Evolutionary conservation across 257 asterid species (phyloP).

Genomic region (Eucommia ulmoides): DNA sequence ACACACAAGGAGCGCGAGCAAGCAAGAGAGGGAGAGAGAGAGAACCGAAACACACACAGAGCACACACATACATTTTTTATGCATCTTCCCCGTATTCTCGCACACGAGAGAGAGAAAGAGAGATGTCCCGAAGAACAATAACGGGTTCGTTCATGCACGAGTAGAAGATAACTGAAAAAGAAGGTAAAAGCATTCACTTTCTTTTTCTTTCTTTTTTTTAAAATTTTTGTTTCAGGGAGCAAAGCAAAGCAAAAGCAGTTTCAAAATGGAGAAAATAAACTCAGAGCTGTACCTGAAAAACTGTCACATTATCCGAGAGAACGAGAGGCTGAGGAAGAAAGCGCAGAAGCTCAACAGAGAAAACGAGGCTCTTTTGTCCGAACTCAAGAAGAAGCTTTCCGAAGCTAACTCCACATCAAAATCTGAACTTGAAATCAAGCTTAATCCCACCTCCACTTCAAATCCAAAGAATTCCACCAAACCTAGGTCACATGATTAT

Average conservation of each 20-base stretch:
- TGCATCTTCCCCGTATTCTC: too few species aligned
- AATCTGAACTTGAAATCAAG: slow-evolving; percentile 8
- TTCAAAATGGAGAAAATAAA: slow-evolving; percentile 43
- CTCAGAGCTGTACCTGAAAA: slow-evolving; percentile 36
- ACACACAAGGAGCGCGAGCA: too few species aligned
- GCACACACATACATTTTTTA: too few species aligned
- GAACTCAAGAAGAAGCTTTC: slow-evolving; percentile 28
- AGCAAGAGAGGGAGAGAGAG: too few species aligned
- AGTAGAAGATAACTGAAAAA: neutral
- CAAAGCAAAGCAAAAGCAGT: slow-evolving; percentile 1
- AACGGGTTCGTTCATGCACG: neutral
- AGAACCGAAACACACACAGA: too few species aligned
- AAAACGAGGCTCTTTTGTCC: slow-evolving; percentile 34
- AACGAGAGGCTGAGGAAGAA: slow-evolving; percentile 40
- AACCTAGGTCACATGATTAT: slow-evolving; percentile 13
- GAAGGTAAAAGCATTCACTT: neutral
- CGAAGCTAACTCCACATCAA: slow-evolving; percentile 12
- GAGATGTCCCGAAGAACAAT: too few species aligned
- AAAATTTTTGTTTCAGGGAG: neutral
- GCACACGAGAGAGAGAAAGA: too few species aligned
- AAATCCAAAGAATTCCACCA: slow-evolving; percentile 14
- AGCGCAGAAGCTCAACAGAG: slow-evolving; percentile 38
- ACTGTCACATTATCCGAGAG: slow-evolving; percentile 29
- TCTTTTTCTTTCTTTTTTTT: neutral
- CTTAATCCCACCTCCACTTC: slow-evolving; percentile 12